Conservation (phyloP, 352 stramenopile genomes). For the Peronospora belbahrii region DNA sequence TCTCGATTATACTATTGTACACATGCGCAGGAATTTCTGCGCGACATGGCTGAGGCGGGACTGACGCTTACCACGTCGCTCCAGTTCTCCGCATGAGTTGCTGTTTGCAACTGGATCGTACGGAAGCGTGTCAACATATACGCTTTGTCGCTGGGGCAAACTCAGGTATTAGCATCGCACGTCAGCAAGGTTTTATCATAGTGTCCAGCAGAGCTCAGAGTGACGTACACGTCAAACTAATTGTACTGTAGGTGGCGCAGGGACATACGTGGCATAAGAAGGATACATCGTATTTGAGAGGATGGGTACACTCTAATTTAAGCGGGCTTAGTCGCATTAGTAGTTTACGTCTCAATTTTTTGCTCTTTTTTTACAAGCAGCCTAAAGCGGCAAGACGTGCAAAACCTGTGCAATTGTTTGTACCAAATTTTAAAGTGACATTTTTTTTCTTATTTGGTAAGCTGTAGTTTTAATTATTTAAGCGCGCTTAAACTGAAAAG, state of each 20-base stretch:
- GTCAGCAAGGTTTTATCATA: not conserved
- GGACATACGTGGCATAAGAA: conserved; percentile 10
- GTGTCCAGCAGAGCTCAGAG: not conserved
- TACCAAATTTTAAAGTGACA: no score
- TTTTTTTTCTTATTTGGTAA: no score
- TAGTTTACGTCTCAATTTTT: no score
- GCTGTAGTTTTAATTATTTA: conserved; percentile 1
- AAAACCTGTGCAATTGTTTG: no score
- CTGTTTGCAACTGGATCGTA: not conserved
- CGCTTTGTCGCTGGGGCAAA: no score
- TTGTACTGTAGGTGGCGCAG: conserved; percentile 1
- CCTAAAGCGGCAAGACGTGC: no score
- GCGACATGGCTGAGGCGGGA: conserved; percentile 51
- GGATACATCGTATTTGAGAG: no score
- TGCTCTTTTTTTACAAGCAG: no score
- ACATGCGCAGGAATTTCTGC: conserved; percentile 41
- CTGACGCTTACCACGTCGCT: conserved; percentile 53
- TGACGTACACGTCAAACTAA: conserved; percentile 1
- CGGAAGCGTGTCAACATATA: not conserved
- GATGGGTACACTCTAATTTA: conserved; percentile 1
- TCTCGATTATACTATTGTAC: not conserved
- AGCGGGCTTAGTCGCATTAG: conserved; percentile 20
- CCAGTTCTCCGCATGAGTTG: conserved; percentile 30
- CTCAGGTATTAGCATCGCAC: no score
- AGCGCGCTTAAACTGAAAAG: conserved; percentile 21